phyloP scores from a whole-genome alignment of 306 rosid genomes.

The Vachellia collinsii region DNA sequence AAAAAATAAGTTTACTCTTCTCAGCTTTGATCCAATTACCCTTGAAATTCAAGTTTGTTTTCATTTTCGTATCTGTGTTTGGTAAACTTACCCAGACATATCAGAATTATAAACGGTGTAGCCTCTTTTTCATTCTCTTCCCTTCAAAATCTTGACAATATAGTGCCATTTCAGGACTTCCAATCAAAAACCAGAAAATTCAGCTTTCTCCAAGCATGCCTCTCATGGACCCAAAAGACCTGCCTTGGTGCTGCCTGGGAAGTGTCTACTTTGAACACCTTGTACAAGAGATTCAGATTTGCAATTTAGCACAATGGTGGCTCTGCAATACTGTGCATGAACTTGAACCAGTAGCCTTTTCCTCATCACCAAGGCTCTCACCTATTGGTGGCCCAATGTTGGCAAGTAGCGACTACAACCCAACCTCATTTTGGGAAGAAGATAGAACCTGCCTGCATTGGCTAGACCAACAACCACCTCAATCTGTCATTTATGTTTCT shows the following conservation, averaged over 20 bases:
- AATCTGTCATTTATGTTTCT: slow-evolving; percentile 30
- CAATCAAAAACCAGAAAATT: slow-evolving; percentile 26
- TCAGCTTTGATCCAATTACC: too few relatives aligned
- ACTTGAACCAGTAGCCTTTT: slow-evolving; percentile 43
- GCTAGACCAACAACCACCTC: slow-evolving; percentile 26
- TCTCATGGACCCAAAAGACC: slow-evolving; percentile 31
- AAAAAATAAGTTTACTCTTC: too few relatives aligned
- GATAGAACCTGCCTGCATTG: not conserved
- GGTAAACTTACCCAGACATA: not conserved
- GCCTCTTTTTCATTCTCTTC: not conserved
- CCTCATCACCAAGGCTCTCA: slow-evolving; percentile 38
- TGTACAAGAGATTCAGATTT: slow-evolving; percentile 24
- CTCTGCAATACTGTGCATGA: slow-evolving; percentile 49
- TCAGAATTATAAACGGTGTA: not conserved
- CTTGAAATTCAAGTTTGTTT: too few relatives aligned
- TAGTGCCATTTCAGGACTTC: slow-evolving; percentile 44
- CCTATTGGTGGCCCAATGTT: slow-evolving; percentile 48
- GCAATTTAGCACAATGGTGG: slow-evolving; percentile 46
- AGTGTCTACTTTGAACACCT: slow-evolving; percentile 29
- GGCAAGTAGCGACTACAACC: slow-evolving; percentile 12
- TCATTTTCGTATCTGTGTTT: not conserved
- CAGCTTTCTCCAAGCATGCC: slow-evolving; percentile 39
- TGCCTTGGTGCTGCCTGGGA: slow-evolving; percentile 44
- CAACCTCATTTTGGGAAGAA: slow-evolving; percentile 21
- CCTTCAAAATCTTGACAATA: not conserved